Conservation (phyloP, 73 alveolate genomes). For the Symbiodinium natans region DNA sequence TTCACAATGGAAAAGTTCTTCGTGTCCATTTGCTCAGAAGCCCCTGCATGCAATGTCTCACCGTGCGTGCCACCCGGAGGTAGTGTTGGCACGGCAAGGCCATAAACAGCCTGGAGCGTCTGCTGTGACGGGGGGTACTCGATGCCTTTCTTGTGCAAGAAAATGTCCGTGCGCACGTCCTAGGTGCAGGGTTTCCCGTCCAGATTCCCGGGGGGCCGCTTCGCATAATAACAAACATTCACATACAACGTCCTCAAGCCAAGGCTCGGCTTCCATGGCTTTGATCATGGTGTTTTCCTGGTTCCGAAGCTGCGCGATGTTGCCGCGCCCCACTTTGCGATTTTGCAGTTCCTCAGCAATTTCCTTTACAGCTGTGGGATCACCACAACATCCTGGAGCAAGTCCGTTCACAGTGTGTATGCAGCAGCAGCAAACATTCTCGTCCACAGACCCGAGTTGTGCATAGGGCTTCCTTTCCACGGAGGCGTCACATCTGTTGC, state of each 20-base stretch:
- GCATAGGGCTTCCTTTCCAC: slow-evolving; percentile 70
- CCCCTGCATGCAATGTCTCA: slow-evolving; percentile 17
- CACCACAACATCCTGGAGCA: slow-evolving; percentile 61
- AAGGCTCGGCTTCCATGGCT: slow-evolving; percentile 61
- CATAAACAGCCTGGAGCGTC: slow-evolving; percentile 36
- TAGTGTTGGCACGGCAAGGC: slow-evolving; percentile 8
- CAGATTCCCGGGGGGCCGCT: not conserved
- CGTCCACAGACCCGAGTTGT: slow-evolving; percentile 61
- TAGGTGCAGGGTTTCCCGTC: not conserved
- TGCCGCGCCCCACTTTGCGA: slow-evolving; percentile 85
- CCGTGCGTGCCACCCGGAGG: slow-evolving; percentile 13
- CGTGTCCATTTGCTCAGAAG: slow-evolving; percentile 61
- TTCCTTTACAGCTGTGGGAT: not conserved
- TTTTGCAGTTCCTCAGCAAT: slow-evolving; percentile 50
- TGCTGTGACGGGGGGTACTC: slow-evolving; percentile 67
- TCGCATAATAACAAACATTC: not conserved
- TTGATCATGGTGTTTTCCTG: slow-evolving; percentile 78
- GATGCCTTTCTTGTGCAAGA: slow-evolving; percentile 8
- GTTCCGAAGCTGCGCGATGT: slow-evolving; percentile 85
- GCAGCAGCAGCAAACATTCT: slow-evolving; percentile 32
- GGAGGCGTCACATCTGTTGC: slow-evolving; percentile 32
- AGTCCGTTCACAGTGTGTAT: slow-evolving; percentile 23
- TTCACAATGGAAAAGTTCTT: not conserved
- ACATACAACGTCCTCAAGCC: not conserved
- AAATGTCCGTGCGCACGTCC: slow-evolving; percentile 64